Base-by-base conservation (phyloP, 768 basidiomycete species). In the Podaxis mareebaensis region DNA sequence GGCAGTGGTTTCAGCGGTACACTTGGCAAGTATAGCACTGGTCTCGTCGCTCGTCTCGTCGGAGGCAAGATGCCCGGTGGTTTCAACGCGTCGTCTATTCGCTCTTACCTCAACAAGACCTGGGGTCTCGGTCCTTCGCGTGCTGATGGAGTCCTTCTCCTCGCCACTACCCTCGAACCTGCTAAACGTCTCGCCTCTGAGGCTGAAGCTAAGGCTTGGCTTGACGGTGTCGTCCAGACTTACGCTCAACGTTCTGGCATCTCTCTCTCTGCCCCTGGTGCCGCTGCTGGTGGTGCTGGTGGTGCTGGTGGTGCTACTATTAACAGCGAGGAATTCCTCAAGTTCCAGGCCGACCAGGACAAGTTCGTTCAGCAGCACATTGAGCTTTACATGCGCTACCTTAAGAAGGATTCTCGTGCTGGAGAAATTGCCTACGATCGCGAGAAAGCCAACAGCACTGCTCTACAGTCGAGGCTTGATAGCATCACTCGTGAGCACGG, bases 31-130 rank as follows among this genome's bases (percentile, higher is more conserved):
- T 95, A 99, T 78, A 92, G 92, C 12, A 90, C 85, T 51, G 90
- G 95, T 22, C 83, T 99, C 48, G 83, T 98, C 57, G 93, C 95
- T 30, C 93, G 97, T 61, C 83, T 98, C 72, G 83, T 98, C 57
- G 93, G 95, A 63, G 88, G 89, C 53, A 99, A 99, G 79, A 96
- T 99, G 93, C 97, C 97, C 36, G 97, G 97, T 74, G 96, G 96
- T 39, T 99, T 99, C 86, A 97, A 97, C 68, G 81, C 90, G 20
- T 93, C 96, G 6, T 85, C 93, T 11, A 95, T 96, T 75, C 96
- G 97, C 77, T 77, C 85, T 0, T 84, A 99, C 74, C 83, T 99
- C 30, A 85, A 88, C 40, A 99, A 98, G 82, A 85, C 85, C 28
- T 99, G 96, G 95, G 97, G 97, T 53, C 79, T 99, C n/a, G 97